phyloP scores from a whole-genome alignment of 202 grass and related monocot genomes.

The Musa balbisiana region DNA sequence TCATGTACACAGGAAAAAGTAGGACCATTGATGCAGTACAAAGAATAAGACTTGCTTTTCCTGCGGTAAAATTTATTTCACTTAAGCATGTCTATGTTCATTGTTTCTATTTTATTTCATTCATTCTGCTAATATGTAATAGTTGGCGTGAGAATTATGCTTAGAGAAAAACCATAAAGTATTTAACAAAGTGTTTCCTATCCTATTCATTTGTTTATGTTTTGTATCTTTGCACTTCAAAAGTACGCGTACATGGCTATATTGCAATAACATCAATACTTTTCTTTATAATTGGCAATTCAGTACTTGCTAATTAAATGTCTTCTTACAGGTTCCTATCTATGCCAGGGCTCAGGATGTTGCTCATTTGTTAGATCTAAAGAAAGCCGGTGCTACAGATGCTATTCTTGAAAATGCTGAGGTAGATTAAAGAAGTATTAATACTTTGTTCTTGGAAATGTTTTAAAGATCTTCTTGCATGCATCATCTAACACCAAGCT shows the following conservation, averaged over 20 bases:
- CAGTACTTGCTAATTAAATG: background rate
- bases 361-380: slow-evolving; percentile 71
- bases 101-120: background rate
- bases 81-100: background rate
- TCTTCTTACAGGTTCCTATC: slow-evolving; percentile 52
- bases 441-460: background rate
- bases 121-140: background rate
- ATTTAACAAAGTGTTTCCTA: too few species aligned
- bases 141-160: background rate
- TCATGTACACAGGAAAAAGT: slow-evolving; percentile 83
- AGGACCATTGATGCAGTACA: slow-evolving; percentile 66
- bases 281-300: background rate
- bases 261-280: too few species aligned
- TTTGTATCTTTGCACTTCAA: too few species aligned
- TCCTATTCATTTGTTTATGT: too few species aligned
- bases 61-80: slow-evolving; percentile 43
- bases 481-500: background rate
- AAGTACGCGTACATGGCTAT: too few species aligned
- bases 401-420: slow-evolving; percentile 92
- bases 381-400: slow-evolving; percentile 91
- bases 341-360: slow-evolving; percentile 77
- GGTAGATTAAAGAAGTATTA: slow-evolving; percentile 31
- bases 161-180: background rate
- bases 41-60: slow-evolving; percentile 86
- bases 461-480: slow-evolving; percentile 1